These are phyloP conservation scores for Cryptococcus wingfieldii DNA, from an alignment of 1,284 basidiomycete genomes.

Conservation along the genomic window DNA sequence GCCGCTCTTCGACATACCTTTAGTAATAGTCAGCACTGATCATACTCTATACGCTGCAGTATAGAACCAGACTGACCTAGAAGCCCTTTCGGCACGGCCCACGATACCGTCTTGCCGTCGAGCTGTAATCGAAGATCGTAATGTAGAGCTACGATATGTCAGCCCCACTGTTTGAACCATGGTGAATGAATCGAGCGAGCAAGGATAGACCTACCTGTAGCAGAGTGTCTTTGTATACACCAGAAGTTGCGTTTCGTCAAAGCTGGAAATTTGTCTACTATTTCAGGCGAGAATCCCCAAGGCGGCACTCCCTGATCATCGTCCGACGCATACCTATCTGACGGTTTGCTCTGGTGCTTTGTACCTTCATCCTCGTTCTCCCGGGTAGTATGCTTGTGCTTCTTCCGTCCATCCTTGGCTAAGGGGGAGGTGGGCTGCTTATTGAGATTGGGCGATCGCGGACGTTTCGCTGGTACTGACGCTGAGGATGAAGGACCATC, in stretches of 20 bases:
- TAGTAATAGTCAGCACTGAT: background rate
- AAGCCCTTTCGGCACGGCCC: slow-evolving; percentile 40
- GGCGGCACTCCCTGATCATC: slow-evolving; percentile 2
- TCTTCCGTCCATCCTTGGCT: background rate
- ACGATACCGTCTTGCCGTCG: slow-evolving; percentile 29
- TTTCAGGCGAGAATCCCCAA: slow-evolving; percentile 27
- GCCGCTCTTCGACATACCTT: slow-evolving; percentile 32
- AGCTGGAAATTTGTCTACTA: slow-evolving; percentile 28
- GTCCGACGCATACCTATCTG: background rate
- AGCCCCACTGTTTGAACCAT: background rate
- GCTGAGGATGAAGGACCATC: background rate
- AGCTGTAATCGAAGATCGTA: slow-evolving; percentile 41
- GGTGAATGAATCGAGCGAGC: background rate
- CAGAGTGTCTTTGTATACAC: slow-evolving; percentile 42
- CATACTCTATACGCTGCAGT: background rate
- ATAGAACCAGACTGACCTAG: slow-evolving; percentile 19
- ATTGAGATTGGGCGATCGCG: background rate
- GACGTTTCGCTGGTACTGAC: background rate
- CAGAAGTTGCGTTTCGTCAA: slow-evolving; percentile 35
- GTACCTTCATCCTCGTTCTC: background rate
- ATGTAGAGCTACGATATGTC: slow-evolving; percentile 26
- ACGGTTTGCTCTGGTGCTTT: background rate
- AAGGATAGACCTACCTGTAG: slow-evolving; percentile 24
- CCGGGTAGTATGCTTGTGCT: background rate
- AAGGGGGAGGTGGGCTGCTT: background rate